Evolutionary conservation across 306 rosid genomes (phyloP).

Genomic region (Vigna unguiculata): DNA sequence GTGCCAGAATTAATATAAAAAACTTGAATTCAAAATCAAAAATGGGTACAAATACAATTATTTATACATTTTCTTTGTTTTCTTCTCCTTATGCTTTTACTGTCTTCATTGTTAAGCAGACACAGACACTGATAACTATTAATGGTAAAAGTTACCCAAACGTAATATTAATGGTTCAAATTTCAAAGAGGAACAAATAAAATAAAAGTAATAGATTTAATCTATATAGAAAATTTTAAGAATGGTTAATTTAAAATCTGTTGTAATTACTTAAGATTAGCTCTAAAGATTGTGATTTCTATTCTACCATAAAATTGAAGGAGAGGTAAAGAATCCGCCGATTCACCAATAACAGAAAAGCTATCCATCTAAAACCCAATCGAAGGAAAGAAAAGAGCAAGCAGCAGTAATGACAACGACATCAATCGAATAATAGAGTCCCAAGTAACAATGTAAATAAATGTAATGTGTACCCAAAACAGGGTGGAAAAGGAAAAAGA

Average conservation of each 20-base stretch:
- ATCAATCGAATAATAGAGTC: slow-evolving; percentile 30
- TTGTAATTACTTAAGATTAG: not conserved
- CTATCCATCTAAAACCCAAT: not conserved
- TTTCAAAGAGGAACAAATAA: not conserved
- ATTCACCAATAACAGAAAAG: not conserved
- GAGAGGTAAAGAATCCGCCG: not conserved
- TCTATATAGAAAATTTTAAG: not conserved
- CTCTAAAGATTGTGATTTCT: not conserved
- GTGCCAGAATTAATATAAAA: too few species aligned
- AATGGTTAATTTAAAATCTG: not conserved
- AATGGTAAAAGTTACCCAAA: not conserved
- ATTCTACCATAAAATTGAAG: too few species aligned
- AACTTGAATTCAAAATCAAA: too few species aligned
- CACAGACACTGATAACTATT: too few species aligned
- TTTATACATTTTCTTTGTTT: too few species aligned
- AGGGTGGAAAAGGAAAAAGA: slow-evolving; percentile 10
- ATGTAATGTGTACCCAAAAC: slow-evolving; percentile 40
- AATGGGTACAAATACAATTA: too few species aligned
- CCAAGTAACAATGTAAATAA: slow-evolving; percentile 44
- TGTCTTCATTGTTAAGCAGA: too few species aligned
- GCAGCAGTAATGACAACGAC: not conserved
- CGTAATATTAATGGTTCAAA: not conserved
- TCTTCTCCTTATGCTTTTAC: too few species aligned
- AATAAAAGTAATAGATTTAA: not conserved
- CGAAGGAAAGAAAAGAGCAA: not conserved